Evolutionary conservation across 305 asterid genomes (phyloP), one percentile per base, ranked within the genome.

Genomic region (Fraxinus floribunda): DNA sequence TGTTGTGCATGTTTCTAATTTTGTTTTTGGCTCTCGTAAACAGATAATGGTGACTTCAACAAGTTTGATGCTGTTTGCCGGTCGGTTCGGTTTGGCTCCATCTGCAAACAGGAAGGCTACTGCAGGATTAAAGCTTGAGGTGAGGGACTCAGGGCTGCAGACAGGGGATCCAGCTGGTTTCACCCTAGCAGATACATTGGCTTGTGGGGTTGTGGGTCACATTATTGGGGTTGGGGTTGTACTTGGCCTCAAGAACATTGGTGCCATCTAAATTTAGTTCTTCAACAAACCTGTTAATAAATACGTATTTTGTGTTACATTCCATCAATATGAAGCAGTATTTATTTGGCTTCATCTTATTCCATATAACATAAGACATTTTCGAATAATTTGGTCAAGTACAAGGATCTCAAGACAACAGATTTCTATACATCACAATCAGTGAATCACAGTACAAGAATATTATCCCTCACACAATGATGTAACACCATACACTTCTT

Each of bases 131-230:
- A 94, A 91, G 84, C 88, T 94, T 29, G 98, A 92, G 84, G 90
- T 84, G 0, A 89, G 98, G 89, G 95, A 94, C 75, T 94, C 98
- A 38, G 99, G 99, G 0, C 88, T 95, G 62, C 99, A 95, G 85
- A 94, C 99, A 3, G 97, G 97, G 44, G 98, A 95, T 85, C 99
- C 99, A 3, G 99, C 98, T 2, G 97, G 99, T 22, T 95, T 95
- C 87, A 95, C 99, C 16, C 87, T 94, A 35, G 99, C 99, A 10
- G 99, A 95, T 76, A 93, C 98, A 29, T 87, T 95, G 91, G 99
- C 94, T 0, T 95, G 99, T 82, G 99, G 99, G 5, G 7, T 46
- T 9, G 92, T 94, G 73, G 99, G 99, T 38, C 99, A 94, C 84
- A 91, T 93, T 68, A 94, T 95, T 83, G 99, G 99, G 60, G 99